phyloP scores from a whole-genome alignment of 2,329 filamentous ascomycete species.

The Aspergillus texensis region DNA sequence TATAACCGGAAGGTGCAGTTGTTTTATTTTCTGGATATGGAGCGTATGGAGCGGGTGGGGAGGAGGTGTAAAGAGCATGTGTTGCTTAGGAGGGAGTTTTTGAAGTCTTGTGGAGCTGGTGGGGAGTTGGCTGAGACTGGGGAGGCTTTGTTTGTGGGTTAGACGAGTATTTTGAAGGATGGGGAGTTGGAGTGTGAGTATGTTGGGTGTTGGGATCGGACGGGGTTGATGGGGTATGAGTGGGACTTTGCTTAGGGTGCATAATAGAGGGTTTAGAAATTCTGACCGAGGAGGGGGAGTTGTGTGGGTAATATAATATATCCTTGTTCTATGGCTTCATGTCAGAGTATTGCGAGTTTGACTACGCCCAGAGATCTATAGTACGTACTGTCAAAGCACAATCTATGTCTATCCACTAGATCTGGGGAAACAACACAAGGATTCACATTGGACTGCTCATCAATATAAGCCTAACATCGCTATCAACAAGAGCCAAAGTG shows the following conservation, averaged over 20 bases:
- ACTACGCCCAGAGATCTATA: too few relatives aligned
- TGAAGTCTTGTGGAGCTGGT: slow-evolving; percentile 16
- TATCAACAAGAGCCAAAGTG: neutral
- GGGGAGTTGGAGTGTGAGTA: slow-evolving; percentile 22
- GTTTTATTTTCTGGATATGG: slow-evolving; percentile 23
- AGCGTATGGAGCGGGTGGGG: slow-evolving; percentile 12
- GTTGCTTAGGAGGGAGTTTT: slow-evolving; percentile 11
- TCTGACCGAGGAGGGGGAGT: neutral
- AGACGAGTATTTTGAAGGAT: slow-evolving; percentile 18
- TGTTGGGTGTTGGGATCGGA: slow-evolving; percentile 21
- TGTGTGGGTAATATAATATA: neutral
- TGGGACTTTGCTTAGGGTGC: neutral
- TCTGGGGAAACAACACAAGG: neutral
- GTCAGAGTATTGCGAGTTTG: too few relatives aligned
- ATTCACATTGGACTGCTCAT: neutral
- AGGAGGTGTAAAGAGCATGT: slow-evolving; percentile 16
- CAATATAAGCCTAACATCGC: neutral
- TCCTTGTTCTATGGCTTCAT: neutral
- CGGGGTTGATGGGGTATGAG: slow-evolving; percentile 15
- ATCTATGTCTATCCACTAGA: neutral
- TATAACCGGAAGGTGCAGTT: slow-evolving; percentile 20
- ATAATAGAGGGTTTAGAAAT: neutral
- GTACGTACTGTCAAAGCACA: neutral
- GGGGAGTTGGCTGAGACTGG: slow-evolving; percentile 8
- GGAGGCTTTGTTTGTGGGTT: slow-evolving; percentile 19